Conservation (phyloP, 768 basidiomycete genomes). For the Mycena galericulata region DNA sequence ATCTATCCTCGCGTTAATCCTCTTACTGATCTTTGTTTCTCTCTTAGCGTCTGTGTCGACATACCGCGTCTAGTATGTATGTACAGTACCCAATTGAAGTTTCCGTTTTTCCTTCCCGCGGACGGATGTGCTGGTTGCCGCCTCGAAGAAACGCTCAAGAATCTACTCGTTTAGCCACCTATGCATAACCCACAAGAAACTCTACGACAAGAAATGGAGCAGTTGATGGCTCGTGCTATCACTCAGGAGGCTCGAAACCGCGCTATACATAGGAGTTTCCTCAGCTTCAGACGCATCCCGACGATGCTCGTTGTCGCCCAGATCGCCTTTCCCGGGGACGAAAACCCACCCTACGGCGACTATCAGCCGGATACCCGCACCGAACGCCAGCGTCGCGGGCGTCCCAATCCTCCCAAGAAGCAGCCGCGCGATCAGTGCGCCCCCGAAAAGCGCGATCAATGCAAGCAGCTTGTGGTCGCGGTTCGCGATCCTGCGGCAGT, state of each 20-base stretch:
- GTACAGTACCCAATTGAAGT: not conserved
- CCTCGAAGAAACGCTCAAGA: too few relatives aligned
- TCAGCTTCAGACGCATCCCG: not conserved
- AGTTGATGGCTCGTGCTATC: not conserved
- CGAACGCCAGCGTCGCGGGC: conserved; percentile 74
- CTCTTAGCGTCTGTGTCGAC: not conserved
- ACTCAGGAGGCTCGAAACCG: too few relatives aligned
- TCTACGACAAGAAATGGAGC: too few relatives aligned
- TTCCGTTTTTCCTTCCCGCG: too few relatives aligned
- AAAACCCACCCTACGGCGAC: conserved; percentile 75
- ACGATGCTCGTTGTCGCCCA: conserved; percentile 4
- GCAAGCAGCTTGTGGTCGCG: conserved; percentile 82
- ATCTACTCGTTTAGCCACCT: too few relatives aligned
- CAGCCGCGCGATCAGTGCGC: conserved; percentile 75
- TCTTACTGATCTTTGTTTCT: conserved; percentile 15
- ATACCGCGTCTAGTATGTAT: not conserved
- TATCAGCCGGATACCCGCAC: conserved; percentile 68
- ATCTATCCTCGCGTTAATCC: not conserved
- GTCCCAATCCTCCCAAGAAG: conserved; percentile 69
- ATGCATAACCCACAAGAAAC: too few relatives aligned
- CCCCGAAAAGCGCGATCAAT: conserved; percentile 73
- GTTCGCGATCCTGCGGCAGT: conserved; percentile 59
- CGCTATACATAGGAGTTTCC: conserved; percentile 8
- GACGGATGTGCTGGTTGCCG: too few relatives aligned
- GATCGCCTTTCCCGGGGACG: conserved; percentile 56